phyloP scores from a whole-genome alignment of 192 early-diverging fungal species.

The Phlyctochytrium arcticum region DNA sequence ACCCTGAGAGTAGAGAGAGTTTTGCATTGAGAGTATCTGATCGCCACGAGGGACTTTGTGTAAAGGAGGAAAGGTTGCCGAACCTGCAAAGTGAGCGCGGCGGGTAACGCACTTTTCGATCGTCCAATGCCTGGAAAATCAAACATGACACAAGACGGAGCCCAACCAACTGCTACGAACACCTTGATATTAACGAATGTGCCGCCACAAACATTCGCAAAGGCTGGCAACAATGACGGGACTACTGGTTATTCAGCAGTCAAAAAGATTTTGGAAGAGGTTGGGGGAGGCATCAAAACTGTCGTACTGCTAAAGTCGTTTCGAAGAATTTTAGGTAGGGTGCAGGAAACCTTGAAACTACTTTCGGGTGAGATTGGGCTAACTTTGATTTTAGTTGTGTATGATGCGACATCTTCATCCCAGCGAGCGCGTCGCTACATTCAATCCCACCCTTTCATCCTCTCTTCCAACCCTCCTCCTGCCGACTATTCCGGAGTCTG shows the following conservation, averaged over 20 bases:
- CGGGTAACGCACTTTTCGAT: too few relatives aligned
- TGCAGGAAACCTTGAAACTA: too few relatives aligned
- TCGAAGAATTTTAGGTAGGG: slow-evolving; percentile 28
- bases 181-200: slow-evolving; percentile 44
- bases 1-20: neutral
- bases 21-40: neutral
- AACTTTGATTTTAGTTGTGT: neutral
- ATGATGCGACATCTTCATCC: neutral
- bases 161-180: slow-evolving; percentile 31
- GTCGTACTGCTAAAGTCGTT: slow-evolving; percentile 34
- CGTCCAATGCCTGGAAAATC: neutral
- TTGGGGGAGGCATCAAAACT: slow-evolving; percentile 11
- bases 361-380: too few relatives aligned
- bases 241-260: too few relatives aligned
- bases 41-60: neutral
- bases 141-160: neutral
- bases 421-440: slow-evolving; percentile 5
- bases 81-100: too few relatives aligned
- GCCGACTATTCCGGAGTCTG: slow-evolving; percentile 19
- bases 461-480: too few relatives aligned
- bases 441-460: neutral
- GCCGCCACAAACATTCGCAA: slow-evolving; percentile 20
- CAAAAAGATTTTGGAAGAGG: slow-evolving; percentile 5
- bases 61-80: too few relatives aligned
- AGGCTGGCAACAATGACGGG: too few relatives aligned